A percentile compares a stretch with the other conserved stretches of the same genome.
Conservation (phyloP, 495 filamentous ascomycete genomes). For the Lasiosphaeria hispida region DNA sequence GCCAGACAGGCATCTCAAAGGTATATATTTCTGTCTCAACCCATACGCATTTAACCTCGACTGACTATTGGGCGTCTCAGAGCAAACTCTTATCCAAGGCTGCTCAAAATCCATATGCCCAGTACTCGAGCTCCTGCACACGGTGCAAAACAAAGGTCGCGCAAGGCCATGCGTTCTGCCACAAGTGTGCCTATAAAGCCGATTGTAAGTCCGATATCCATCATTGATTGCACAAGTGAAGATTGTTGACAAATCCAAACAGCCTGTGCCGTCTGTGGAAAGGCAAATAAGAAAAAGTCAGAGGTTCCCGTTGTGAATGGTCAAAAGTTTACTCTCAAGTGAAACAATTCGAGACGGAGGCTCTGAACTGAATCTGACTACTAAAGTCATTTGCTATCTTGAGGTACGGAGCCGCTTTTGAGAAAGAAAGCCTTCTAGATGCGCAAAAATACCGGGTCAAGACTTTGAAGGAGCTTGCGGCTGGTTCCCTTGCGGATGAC, state of each 20-base stretch:
- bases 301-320: conserved; percentile 56
- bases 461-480: too few species aligned
- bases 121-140: conserved; percentile 59
- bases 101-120: conserved; percentile 68
- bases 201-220: conserved; percentile 50
- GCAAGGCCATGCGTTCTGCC: conserved; percentile 60
- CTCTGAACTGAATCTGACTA: not conserved
- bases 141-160: conserved; percentile 65
- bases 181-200: conserved; percentile 64
- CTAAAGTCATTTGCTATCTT: not conserved
- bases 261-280: conserved; percentile 70
- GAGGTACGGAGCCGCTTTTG: not conserved
- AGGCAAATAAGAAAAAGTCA: conserved; percentile 53
- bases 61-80: conserved; percentile 42
- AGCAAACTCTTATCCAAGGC: conserved; percentile 66
- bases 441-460: too few species aligned
- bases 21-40: conserved; percentile 23
- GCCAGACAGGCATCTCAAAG: conserved; percentile 55
- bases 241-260: conserved; percentile 19
- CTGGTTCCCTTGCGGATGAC: too few species aligned
- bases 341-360: conserved; percentile 20
- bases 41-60: not conserved
- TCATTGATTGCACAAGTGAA: not conserved
- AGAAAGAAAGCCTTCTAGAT: too few species aligned
- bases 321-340: conserved; percentile 66